Evolutionary conservation across 2,329 filamentous ascomycete genomes (phyloP).

Genomic region (Trichoderma pleuroti): DNA sequence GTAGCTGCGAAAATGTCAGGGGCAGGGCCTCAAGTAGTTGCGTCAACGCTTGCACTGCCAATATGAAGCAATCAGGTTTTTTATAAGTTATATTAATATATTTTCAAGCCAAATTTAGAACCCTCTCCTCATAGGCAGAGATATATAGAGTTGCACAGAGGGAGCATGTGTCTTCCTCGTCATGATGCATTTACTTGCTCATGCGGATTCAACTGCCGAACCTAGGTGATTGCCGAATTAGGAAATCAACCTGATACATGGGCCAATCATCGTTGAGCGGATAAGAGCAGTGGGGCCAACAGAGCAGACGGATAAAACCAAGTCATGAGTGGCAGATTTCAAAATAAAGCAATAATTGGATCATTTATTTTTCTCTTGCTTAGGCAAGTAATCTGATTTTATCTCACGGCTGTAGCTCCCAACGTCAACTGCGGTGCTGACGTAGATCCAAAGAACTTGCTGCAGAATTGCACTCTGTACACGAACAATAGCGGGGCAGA

Average conservation of each 20-base stretch:
- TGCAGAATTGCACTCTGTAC: not conserved
- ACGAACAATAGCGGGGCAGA: not conserved
- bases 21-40: too few relatives aligned
- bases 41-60: not conserved
- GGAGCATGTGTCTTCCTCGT: not conserved
- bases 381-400: not conserved
- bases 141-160: not conserved
- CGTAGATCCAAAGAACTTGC: not conserved
- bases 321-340: not conserved
- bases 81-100: not conserved
- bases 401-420: not conserved
- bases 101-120: not conserved
- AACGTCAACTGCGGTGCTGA: not conserved
- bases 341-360: not conserved
- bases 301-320: not conserved
- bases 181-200: not conserved
- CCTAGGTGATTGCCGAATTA: not conserved
- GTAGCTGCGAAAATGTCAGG: too few relatives aligned
- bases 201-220: not conserved
- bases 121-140: fast-evolving
- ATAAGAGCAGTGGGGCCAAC: not conserved
- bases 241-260: not conserved
- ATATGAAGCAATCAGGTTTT: not conserved
- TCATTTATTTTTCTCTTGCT: not conserved
- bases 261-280: not conserved